phyloP scores from a whole-genome alignment of 148 eudicot species.

The Cornus florida region DNA sequence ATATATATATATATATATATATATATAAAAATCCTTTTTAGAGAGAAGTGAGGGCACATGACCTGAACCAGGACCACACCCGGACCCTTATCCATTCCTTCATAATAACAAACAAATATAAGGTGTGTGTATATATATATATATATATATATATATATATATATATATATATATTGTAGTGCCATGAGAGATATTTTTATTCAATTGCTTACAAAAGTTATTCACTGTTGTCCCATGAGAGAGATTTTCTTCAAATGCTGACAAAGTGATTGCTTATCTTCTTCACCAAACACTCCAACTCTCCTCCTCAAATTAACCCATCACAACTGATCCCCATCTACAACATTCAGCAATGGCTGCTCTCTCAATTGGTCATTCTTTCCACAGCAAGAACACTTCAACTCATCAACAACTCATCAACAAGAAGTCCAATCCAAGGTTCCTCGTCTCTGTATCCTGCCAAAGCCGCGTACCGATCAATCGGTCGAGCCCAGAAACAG shows the following conservation, averaged over 20 bases:
- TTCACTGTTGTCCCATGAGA: not conserved
- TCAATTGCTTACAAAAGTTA: no score
- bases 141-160: no score
- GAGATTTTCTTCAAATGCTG: conserved; percentile 17
- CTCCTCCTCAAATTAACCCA: conserved; percentile 1
- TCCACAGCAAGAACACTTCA: conserved; percentile 19
- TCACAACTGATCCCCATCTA: no score
- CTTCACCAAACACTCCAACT: not conserved
- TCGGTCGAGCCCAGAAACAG: conserved; percentile 11
- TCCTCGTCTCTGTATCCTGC: conserved; percentile 23
- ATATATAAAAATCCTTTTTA: no score
- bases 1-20: no score
- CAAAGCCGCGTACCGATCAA: conserved; percentile 30
- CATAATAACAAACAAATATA: conserved; percentile 3
- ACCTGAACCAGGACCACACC: no score
- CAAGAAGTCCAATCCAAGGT: conserved; percentile 22
- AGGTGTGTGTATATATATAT: no score
- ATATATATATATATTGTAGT: no score
- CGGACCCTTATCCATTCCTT: conserved; percentile 14
- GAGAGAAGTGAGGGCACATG: no score
- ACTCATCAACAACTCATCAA: conserved; percentile 6
- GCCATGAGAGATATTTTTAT: no score
- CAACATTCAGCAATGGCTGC: conserved; percentile 49
- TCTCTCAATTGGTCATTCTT: conserved; percentile 26
- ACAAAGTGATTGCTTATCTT: conserved; percentile 1